These are phyloP conservation scores for Starmera dryadoides DNA, from an alignment of 805 yeast genomes.

Conservation along the genomic window DNA sequence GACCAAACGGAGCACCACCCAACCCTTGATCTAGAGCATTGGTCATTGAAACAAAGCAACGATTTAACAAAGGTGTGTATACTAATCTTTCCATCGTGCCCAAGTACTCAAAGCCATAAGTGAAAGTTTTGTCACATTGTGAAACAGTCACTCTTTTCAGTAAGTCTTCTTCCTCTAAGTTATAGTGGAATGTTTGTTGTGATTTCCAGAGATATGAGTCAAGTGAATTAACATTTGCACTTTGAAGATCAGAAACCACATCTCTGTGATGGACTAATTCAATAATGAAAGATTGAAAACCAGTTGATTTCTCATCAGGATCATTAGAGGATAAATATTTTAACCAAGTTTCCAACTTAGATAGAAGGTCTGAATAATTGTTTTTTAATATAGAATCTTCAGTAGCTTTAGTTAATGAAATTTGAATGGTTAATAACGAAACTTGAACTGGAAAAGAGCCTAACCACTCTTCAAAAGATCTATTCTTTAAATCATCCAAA, in stretches of 20 bases:
- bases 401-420: conserved; percentile 42
- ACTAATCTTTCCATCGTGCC: conserved; percentile 73
- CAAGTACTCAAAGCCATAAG: conserved; percentile 76
- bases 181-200: conserved; percentile 43
- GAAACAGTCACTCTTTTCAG: conserved; percentile 32
- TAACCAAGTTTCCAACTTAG: conserved; percentile 3
- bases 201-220: conserved; percentile 38
- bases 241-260: conserved; percentile 20
- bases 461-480: conserved; percentile 27
- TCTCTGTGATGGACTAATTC: conserved; percentile 59
- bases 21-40: conserved; percentile 64
- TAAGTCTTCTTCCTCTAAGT: conserved; percentile 18
- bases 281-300: conserved; percentile 50
- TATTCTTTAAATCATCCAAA: conserved; percentile 13
- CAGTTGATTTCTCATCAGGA: conserved; percentile 18
- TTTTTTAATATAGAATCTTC: conserved; percentile 23
- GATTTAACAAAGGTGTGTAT: conserved; percentile 62
- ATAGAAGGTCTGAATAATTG: conserved; percentile 1
- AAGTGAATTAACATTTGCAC: conserved; percentile 4
- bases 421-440: conserved; percentile 44
- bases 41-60: conserved; percentile 60
- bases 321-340: conserved; percentile 3
- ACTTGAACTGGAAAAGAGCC: conserved; percentile 48
- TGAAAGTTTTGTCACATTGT: conserved; percentile 44
- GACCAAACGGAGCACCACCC: conserved; percentile 93